These are phyloP conservation scores for Russula vinacea DNA, from an alignment of 768 basidiomycete genomes.

Conservation along the genomic window DNA sequence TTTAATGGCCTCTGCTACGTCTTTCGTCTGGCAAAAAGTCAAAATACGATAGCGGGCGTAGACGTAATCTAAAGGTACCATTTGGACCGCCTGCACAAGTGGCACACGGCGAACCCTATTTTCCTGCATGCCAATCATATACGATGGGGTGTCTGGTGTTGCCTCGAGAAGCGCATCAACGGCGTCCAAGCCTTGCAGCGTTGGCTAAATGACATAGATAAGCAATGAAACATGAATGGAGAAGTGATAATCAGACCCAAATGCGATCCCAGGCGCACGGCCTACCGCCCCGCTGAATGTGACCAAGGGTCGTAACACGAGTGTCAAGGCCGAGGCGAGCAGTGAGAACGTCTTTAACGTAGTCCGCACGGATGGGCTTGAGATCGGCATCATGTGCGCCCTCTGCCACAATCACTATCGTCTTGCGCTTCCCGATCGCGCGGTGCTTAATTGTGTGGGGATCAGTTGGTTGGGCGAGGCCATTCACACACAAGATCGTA, in stretches of 20 bases:
- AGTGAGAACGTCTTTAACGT: constrained; percentile 85
- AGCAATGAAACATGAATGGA: constrained; percentile 8
- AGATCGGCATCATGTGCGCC: constrained; percentile 87
- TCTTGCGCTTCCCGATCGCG: constrained; percentile 89
- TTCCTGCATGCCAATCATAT: constrained; percentile 95
- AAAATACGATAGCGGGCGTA: not conserved
- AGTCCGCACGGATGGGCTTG: constrained; percentile 87
- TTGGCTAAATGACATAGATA: constrained; percentile 55
- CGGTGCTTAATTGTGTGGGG: constrained; percentile 61
- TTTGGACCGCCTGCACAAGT: constrained; percentile 87
- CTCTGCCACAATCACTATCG: constrained; percentile 97
- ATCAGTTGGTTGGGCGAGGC: constrained; percentile 13
- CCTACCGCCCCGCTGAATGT: constrained; percentile 92
- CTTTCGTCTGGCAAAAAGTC: constrained; percentile 61
- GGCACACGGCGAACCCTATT: constrained; percentile 94
- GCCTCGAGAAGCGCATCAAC: constrained; percentile 84
- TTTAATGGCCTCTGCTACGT: constrained; percentile 77
- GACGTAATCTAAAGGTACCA: constrained; percentile 45
- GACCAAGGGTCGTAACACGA: constrained; percentile 93
- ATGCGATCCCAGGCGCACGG: constrained; percentile 94
- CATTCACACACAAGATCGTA: constrained; percentile 38
- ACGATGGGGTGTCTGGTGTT: constrained; percentile 86
- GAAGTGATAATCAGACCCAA: constrained; percentile 47
- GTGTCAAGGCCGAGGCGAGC: constrained; percentile 90
- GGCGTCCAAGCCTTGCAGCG: constrained; percentile 93